phyloP scores from a whole-genome alignment of 805 yeast genomes.

The Candida golubevii region DNA sequence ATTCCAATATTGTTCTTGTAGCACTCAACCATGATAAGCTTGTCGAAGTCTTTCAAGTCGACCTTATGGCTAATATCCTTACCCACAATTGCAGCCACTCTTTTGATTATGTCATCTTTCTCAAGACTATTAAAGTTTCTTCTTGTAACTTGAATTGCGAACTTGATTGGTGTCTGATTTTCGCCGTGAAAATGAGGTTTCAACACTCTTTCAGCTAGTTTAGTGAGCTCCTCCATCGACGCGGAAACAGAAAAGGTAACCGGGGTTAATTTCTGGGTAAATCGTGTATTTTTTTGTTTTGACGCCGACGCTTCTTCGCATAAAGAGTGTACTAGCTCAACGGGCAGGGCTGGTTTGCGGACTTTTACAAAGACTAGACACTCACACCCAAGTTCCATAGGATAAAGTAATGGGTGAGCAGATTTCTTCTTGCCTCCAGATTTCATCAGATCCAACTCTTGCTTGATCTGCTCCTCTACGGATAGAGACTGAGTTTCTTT shows the following conservation, averaged over 20 bases:
- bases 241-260: constrained; percentile 73
- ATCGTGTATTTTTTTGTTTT: constrained; percentile 57
- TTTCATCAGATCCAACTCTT: constrained; percentile 64
- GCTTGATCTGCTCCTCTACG: constrained; percentile 71
- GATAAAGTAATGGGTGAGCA: constrained; percentile 37
- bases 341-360: constrained; percentile 76
- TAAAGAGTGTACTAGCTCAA: constrained; percentile 56
- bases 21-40: constrained; percentile 78
- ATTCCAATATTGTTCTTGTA: constrained; percentile 86
- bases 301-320: constrained; percentile 57
- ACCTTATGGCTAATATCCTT: constrained; percentile 67
- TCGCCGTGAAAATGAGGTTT: constrained; percentile 60
- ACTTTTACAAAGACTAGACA: constrained; percentile 84
- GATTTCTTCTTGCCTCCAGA: constrained; percentile 34
- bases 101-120: constrained; percentile 67
- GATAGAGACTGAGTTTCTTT: constrained; percentile 35
- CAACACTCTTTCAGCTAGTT: constrained; percentile 56
- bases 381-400: constrained; percentile 68
- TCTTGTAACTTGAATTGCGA: constrained; percentile 77
- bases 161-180: constrained; percentile 42
- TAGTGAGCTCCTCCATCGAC: constrained; percentile 59
- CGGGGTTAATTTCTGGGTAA: constrained; percentile 77
- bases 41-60: constrained; percentile 75
- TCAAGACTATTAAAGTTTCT: constrained; percentile 74
- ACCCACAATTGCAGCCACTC: constrained; percentile 70